phyloP scores from a whole-genome alignment of 2,329 filamentous ascomycete species.

The Penicillium fuscoglaucum region DNA sequence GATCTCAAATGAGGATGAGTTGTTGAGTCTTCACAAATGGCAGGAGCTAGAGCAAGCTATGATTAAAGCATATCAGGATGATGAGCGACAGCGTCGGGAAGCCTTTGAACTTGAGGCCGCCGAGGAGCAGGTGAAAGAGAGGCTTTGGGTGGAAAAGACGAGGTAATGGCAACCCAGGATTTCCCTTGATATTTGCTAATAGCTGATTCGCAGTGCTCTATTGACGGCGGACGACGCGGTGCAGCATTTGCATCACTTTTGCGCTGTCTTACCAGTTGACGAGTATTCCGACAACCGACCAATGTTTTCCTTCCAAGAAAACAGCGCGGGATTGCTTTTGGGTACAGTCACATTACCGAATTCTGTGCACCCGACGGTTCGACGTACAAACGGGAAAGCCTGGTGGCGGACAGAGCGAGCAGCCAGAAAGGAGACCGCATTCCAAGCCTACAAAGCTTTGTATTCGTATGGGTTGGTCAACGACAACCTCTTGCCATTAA shows the following conservation, averaged over 20 bases:
- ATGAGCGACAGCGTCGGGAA: slow-evolving; percentile 54
- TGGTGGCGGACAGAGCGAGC: slow-evolving; percentile 71
- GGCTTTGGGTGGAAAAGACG: slow-evolving; percentile 43
- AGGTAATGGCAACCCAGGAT: slow-evolving; percentile 12
- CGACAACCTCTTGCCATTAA: slow-evolving; percentile 70
- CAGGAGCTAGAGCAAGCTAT: slow-evolving; percentile 69
- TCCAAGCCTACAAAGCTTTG: slow-evolving; percentile 72
- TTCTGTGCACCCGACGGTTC: slow-evolving; percentile 64
- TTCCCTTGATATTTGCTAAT: background rate
- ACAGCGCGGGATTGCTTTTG: slow-evolving; percentile 19
- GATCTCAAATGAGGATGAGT: slow-evolving; percentile 40
- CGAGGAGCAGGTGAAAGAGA: slow-evolving; percentile 40
- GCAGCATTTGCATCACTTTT: slow-evolving; percentile 81
- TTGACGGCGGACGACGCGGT: slow-evolving; percentile 73
- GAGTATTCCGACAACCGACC: slow-evolving; percentile 64
- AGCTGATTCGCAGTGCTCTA: slow-evolving; percentile 50
- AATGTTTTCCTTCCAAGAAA: slow-evolving; percentile 55
- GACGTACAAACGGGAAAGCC: slow-evolving; percentile 52
- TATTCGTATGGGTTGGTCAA: slow-evolving; percentile 72
- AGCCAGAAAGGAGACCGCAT: slow-evolving; percentile 78
- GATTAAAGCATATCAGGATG: slow-evolving; percentile 67
- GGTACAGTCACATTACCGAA: slow-evolving; percentile 71
- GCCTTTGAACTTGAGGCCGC: slow-evolving; percentile 53
- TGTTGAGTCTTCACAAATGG: slow-evolving; percentile 55
- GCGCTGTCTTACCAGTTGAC: slow-evolving; percentile 59